A percentile compares a stretch with the other conserved stretches of the same genome.
phyloP scores from a whole-genome alignment of 257 asterid species.

The Thymus quinquecostatus region DNA sequence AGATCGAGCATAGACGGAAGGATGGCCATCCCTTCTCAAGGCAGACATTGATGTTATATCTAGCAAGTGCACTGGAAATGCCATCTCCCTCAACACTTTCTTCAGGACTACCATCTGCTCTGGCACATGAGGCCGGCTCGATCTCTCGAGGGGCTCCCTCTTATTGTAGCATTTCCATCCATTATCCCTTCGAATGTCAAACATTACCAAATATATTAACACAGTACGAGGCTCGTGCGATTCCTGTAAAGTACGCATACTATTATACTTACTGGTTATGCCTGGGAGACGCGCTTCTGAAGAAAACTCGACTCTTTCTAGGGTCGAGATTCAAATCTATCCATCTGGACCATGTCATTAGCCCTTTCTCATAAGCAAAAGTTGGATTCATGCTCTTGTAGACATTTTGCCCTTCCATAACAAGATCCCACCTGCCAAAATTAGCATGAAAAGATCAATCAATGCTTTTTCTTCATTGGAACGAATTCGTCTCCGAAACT shows the following conservation, averaged over 20 bases:
- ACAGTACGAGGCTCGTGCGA: not conserved
- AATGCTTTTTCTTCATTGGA: not conserved
- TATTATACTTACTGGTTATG: conserved; percentile 55
- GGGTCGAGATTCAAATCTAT: conserved; percentile 80
- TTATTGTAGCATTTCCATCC: conserved; percentile 74
- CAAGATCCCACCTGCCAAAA: conserved; percentile 68
- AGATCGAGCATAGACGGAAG: conserved; percentile 61
- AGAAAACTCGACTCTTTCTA: conserved; percentile 57
- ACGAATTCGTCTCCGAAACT: not conserved
- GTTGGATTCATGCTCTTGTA: conserved; percentile 57
- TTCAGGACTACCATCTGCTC: conserved; percentile 50
- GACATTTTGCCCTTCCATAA: conserved; percentile 67
- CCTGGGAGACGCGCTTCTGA: conserved; percentile 81
- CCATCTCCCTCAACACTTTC: conserved; percentile 55
- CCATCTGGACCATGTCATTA: conserved; percentile 83
- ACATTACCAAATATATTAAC: not conserved
- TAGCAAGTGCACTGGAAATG: conserved; percentile 66
- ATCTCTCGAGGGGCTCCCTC: conserved; percentile 51
- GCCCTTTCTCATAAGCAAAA: conserved; percentile 74
- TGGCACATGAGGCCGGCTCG: conserved; percentile 52
- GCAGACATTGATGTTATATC: conserved; percentile 75
- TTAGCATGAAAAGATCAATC: not conserved
- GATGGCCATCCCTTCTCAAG: conserved; percentile 76
- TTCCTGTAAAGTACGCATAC: too few relatives aligned
- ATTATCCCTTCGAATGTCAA: conserved; percentile 43